phyloP scores from a whole-genome alignment of 2,329 filamentous ascomycete genomes.

The Ceratocystis alfenasii region DNA sequence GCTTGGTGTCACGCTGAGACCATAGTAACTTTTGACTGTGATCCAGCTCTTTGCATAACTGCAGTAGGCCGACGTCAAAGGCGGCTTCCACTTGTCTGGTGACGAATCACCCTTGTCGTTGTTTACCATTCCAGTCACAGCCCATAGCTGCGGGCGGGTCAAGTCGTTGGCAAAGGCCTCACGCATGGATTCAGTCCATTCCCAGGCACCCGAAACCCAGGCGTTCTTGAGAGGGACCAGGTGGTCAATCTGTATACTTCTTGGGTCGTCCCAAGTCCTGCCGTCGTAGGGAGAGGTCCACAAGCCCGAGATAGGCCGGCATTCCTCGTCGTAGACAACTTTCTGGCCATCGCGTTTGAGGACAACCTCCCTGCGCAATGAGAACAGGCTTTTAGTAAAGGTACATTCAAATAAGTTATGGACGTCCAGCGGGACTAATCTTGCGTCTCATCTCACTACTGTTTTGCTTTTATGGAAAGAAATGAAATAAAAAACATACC shows the following conservation, averaged over 20 bases:
- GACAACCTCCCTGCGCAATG: constrained; percentile 45
- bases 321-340: constrained; percentile 48
- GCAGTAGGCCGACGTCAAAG: constrained; percentile 58
- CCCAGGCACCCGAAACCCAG: constrained; percentile 62
- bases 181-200: constrained; percentile 58
- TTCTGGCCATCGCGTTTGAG: constrained; percentile 59
- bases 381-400: background rate
- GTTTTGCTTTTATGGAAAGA: no score
- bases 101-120: constrained; percentile 58
- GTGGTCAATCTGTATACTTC: constrained; percentile 71
- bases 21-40: constrained; percentile 63
- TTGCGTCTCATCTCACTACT: background rate
- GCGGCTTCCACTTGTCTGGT: constrained; percentile 67
- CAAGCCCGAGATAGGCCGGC: constrained; percentile 50
- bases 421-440: background rate
- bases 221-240: constrained; percentile 71
- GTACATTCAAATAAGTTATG: background rate
- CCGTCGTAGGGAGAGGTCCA: constrained; percentile 69
- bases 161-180: constrained; percentile 67
- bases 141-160: constrained; percentile 61
- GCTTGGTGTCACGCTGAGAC: constrained; percentile 53
- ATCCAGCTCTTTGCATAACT: constrained; percentile 68
- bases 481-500: constrained; percentile 29
- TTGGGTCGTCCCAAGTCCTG: constrained; percentile 52
- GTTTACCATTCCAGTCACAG: constrained; percentile 69